Conservation (phyloP, 257 asterid genomes). For the Rhazya stricta region DNA sequence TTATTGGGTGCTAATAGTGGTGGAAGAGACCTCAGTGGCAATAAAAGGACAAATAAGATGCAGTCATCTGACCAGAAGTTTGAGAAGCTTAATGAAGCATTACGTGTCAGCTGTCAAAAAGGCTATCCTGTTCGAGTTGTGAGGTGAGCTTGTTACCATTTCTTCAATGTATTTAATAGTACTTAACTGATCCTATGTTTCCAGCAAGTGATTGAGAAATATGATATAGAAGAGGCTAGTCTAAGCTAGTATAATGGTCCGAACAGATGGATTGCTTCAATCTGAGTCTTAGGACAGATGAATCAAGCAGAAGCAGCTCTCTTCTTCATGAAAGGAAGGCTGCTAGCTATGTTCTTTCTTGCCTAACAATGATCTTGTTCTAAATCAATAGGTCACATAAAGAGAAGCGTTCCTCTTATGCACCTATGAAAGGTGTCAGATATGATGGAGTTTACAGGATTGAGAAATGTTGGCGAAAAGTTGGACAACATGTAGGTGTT, state of each 20-base stretch:
- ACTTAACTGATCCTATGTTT: too few species aligned
- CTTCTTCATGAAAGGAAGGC: not conserved
- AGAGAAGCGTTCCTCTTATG: constrained; percentile 84
- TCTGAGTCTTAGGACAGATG: not conserved
- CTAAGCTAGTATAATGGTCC: too few species aligned
- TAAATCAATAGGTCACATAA: constrained; percentile 53
- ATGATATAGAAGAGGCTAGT: not conserved
- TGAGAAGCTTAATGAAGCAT: constrained; percentile 58
- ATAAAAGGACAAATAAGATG: constrained; percentile 70
- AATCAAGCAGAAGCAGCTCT: not conserved
- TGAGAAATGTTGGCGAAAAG: constrained; percentile 90
- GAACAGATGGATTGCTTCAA: not conserved
- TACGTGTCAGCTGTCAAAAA: constrained; percentile 70
- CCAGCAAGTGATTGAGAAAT: not conserved
- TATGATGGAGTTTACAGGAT: constrained; percentile 91
- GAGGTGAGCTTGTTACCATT: constrained; percentile 43
- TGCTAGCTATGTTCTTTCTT: not conserved
- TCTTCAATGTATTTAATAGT: not conserved
- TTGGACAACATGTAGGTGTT: constrained; percentile 58
- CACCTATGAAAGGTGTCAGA: constrained; percentile 76
- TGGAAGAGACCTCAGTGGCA: constrained; percentile 88
- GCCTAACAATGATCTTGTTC: not conserved
- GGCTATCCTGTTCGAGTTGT: constrained; percentile 98
- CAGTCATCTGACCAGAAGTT: constrained; percentile 84
- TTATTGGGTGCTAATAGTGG: constrained; percentile 56